Evolutionary conservation across 345 rosid species (phyloP).

Genomic region (Syzygium grande): DNA sequence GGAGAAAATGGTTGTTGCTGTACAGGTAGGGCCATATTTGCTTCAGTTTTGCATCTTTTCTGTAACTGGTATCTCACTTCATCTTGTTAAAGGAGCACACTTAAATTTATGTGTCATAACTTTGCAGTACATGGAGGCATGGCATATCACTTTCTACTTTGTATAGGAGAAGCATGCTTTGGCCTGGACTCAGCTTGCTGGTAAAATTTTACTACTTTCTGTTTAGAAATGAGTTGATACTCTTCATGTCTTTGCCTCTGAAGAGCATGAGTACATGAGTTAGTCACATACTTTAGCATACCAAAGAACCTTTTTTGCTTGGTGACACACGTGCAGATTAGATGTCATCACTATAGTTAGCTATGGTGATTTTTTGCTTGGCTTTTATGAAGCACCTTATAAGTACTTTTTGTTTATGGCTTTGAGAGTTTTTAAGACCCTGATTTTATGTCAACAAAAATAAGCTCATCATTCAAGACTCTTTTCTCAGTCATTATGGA

Average conservation of each 20-base stretch:
- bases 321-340: not conserved
- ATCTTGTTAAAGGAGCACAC: not conserved
- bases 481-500: not conserved
- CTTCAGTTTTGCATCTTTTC: not conserved
- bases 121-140: slow-evolving; percentile 90
- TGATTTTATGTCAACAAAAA: not conserved
- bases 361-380: not conserved
- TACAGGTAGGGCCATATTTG: slow-evolving; percentile 44
- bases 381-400: not conserved
- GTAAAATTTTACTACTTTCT: slow-evolving; percentile 9
- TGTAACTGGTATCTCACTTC: not conserved
- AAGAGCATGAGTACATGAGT: not conserved
- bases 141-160: slow-evolving; percentile 89
- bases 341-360: not conserved
- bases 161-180: slow-evolving; percentile 87
- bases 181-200: slow-evolving; percentile 95
- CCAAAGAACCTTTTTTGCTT: not conserved
- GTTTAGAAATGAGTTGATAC: not conserved
- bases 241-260: not conserved
- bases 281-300: not conserved
- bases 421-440: not conserved
- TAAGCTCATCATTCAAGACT: not conserved
- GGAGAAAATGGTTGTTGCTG: slow-evolving; percentile 89
- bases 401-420: not conserved
- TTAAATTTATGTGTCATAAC: slow-evolving; percentile 1